Evolutionary conservation across 306 rosid genomes (phyloP).

Genomic region (Prunus dulcis): DNA sequence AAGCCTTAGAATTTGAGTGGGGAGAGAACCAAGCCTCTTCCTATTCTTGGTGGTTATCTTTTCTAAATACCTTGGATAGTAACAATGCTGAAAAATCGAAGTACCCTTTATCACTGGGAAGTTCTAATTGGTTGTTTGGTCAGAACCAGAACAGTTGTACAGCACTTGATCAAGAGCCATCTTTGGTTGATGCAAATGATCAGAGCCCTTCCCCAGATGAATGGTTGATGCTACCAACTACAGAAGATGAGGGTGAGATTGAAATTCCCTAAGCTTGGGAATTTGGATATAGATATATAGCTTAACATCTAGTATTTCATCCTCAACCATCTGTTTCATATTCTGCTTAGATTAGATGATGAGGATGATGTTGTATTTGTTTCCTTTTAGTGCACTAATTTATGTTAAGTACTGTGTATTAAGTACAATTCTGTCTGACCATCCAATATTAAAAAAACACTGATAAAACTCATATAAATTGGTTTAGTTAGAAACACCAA

Average conservation of each 20-base stretch:
- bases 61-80: constrained; percentile 38
- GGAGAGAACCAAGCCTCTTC: constrained; percentile 45
- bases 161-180: constrained; percentile 11
- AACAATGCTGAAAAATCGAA: constrained; percentile 19
- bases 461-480: background rate
- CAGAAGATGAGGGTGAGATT: constrained; percentile 24
- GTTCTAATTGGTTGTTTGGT: constrained; percentile 13
- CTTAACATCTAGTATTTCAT: background rate
- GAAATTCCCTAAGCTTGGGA: background rate
- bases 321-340: background rate
- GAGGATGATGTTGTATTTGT: background rate
- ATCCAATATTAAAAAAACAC: background rate
- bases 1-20: constrained; percentile 30
- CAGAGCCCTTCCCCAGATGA: constrained; percentile 39
- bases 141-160: background rate
- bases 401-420: background rate
- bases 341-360: background rate
- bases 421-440: background rate
- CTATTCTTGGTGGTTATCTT: constrained; percentile 52
- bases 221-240: constrained; percentile 43
- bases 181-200: constrained; percentile 26
- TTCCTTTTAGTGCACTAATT: background rate
- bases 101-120: constrained; percentile 19
- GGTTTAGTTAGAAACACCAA: background rate
- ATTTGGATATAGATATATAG: background rate